Evolutionary conservation across 768 basidiomycete species (phyloP).

Genomic region (Mycena kentingensis): DNA sequence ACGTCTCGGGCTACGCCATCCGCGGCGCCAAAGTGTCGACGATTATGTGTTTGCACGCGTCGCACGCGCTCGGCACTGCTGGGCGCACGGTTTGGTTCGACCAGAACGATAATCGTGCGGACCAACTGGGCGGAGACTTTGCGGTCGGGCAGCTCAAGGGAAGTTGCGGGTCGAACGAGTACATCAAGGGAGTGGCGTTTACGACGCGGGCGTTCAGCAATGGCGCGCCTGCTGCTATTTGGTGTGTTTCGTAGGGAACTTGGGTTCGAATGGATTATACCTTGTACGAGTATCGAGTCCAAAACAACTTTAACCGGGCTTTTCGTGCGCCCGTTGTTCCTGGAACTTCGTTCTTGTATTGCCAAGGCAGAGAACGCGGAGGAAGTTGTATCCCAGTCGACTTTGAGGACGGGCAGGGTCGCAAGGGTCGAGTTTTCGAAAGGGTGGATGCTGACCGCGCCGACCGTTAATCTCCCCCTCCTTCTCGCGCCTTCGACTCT

Average conservation of each 20-base stretch:
- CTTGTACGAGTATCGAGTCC: too few species aligned
- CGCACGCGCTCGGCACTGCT: slow-evolving; percentile 6
- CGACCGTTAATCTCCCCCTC: neutral
- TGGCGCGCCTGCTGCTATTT: slow-evolving; percentile 9
- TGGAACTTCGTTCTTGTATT: too few species aligned
- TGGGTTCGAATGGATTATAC: too few species aligned
- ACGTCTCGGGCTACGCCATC: slow-evolving; percentile 13
- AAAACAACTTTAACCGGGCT: too few species aligned
- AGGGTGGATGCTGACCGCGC: too few species aligned
- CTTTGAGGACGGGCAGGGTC: too few species aligned
- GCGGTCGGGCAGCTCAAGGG: slow-evolving; percentile 15
- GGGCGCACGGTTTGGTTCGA: slow-evolving; percentile 24
- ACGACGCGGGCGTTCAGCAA: slow-evolving; percentile 9
- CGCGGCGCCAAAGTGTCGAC: slow-evolving; percentile 19
- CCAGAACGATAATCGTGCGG: slow-evolving; percentile 14
- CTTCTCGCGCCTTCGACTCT: neutral
- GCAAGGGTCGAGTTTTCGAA: too few species aligned
- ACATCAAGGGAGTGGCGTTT: slow-evolving; percentile 18
- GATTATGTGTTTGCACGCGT: slow-evolving; percentile 12
- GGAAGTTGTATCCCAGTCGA: neutral
- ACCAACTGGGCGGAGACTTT: slow-evolving; percentile 15
- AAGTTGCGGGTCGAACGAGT: slow-evolving; percentile 13
- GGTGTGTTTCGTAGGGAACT: slow-evolving; percentile 6
- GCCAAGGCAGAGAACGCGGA: too few species aligned
- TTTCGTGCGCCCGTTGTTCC: too few species aligned